Evolutionary conservation across 2,329 filamentous ascomycete genomes (phyloP), one percentile per base, ranked within the genome.

Genomic region (Aspergillus sojae): DNA sequence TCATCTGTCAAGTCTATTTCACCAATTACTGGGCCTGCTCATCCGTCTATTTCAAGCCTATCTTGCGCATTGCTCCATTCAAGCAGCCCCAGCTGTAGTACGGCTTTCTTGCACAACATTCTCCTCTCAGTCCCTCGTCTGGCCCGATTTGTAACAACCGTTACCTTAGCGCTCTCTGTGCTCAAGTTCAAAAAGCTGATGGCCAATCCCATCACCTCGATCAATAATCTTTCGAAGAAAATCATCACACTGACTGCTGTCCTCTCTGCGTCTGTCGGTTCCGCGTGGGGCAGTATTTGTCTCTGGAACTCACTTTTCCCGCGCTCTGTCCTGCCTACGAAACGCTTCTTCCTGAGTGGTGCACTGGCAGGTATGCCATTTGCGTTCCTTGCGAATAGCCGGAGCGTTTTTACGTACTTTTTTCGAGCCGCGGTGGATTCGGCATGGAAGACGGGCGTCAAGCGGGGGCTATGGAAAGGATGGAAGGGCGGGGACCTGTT

Each of bases 1-100:
- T 88, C 91, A 0, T 74, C 85, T 4, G 82, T 88, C 4, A 84
- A 96, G 26, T 80, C 85, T 14, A 89, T 97, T 62, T 85, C 89
- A 0, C 91, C 93, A 0, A 87, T 98, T 60, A 93, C 92, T 1
- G 89, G 91, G 1, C 87, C 91, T 32, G 94, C 94, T 0, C 94
- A 98, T 73, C 94, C 94, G 1, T 88, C 93, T 48, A 94, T 96
- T 75, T 89, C 87, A 11, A 90, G 89, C 30, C 87, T 97, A 23
- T 94, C 93, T 50, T 99, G 95, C 79, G 94, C 94, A 1, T 85
- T 94, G 2, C 87, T 98, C 2, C 94, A 99, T 75, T 94, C 94
- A 0, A 84, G 87, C 21, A 92, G 96, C 71, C 94, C 94, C 1
- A 96, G 92, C 21, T 99, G 94, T 77, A 85, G 90, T 43, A 91